Conservation (phyloP, 2,329 filamentous ascomycete species). For the Colletotrichum sojae region DNA sequence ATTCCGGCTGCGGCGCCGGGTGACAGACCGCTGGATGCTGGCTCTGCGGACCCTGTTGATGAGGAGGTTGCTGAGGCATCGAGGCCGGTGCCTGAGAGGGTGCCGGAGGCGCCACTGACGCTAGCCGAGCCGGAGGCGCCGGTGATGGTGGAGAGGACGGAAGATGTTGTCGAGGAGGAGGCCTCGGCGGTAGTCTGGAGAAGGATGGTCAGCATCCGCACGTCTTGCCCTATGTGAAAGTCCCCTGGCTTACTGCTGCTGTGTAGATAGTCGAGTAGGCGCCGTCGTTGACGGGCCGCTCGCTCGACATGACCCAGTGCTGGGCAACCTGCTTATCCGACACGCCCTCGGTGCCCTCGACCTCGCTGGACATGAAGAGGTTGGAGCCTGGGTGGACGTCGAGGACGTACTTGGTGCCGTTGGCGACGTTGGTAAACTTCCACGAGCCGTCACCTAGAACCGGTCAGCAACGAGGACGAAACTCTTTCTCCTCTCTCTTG, state of each 20-base stretch:
- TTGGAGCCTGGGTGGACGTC: slow-evolving; percentile 51
- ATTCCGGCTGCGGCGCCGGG: slow-evolving; percentile 50
- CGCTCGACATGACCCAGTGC: slow-evolving; percentile 53
- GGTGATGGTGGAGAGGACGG: no score
- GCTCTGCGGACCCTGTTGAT: background rate
- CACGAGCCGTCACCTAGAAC: slow-evolving; percentile 43
- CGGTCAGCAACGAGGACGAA: background rate
- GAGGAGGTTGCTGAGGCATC: background rate
- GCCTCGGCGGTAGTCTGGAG: background rate
- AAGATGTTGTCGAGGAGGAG: slow-evolving; percentile 14
- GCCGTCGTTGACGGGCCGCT: slow-evolving; percentile 47
- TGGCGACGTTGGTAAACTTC: slow-evolving; percentile 49
- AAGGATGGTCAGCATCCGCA: background rate
- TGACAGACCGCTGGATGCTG: slow-evolving; percentile 44
- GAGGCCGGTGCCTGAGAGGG: slow-evolving; percentile 1
- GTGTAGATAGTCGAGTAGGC: slow-evolving; percentile 52
- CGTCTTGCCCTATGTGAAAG: no score
- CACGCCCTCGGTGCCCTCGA: slow-evolving; percentile 39
- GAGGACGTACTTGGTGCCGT: slow-evolving; percentile 50
- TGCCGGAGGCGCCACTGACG: background rate
- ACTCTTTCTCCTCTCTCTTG: no score
- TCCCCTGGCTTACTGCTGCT: slow-evolving; percentile 42
- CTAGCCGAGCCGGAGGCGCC: background rate
- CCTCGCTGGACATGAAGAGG: slow-evolving; percentile 49
- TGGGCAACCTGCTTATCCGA: slow-evolving; percentile 48